Evolutionary conservation across 208 protist genomes (phyloP).

Genomic region (Acanthamoeba healyi): DNA sequence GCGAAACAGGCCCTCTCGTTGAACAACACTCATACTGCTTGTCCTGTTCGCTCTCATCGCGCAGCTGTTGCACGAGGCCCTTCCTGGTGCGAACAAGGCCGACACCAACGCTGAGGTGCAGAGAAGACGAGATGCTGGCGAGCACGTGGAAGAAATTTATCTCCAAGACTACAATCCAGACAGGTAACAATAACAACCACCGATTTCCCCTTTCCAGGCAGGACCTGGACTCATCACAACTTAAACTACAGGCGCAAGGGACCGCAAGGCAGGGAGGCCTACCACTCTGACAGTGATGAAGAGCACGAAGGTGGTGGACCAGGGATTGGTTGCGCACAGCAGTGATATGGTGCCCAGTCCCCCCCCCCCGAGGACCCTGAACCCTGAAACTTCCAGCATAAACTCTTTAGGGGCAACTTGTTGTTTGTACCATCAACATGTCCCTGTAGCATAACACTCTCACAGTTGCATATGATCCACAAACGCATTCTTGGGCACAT

Average conservation of each 20-base stretch:
- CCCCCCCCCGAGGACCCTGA: too few relatives aligned
- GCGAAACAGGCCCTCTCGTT: neutral
- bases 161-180: slow-evolving; percentile 33
- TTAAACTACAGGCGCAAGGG: neutral
- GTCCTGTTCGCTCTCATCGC: neutral
- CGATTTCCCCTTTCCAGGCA: neutral
- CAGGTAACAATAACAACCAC: neutral
- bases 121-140: neutral
- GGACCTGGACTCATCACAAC: too few relatives aligned
- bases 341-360: too few relatives aligned
- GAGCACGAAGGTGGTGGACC: slow-evolving; percentile 1
- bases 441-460: too few relatives aligned
- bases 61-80: neutral
- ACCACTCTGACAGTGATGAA: slow-evolving; percentile 35
- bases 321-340: slow-evolving; percentile 24
- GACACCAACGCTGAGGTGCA: neutral
- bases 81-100: neutral
- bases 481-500: too few relatives aligned
- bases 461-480: too few relatives aligned
- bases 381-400: too few relatives aligned
- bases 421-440: too few relatives aligned
- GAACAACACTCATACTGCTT: too few relatives aligned
- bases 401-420: too few relatives aligned
- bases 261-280: neutral
- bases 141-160: neutral